These are phyloP conservation scores for Pueraria montana DNA, from an alignment of 306 rosid genomes.

Conservation along the genomic window DNA sequence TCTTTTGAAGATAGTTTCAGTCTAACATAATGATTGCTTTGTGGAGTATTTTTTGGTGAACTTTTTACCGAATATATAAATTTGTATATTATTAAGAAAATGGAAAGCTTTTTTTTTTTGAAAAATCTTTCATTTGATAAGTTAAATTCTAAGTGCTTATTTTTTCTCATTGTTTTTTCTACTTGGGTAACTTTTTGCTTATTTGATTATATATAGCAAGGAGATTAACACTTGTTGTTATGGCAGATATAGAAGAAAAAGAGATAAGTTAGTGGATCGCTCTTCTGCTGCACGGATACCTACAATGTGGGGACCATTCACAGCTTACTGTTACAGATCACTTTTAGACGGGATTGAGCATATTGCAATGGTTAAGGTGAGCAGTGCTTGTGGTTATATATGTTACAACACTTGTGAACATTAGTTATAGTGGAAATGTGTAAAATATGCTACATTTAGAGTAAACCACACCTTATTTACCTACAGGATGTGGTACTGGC, in stretches of 20 bases:
- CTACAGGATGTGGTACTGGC: background rate
- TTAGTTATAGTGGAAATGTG: constrained; percentile 20
- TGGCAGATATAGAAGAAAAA: constrained; percentile 92
- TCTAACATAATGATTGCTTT: constrained; percentile 2
- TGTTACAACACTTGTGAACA: background rate
- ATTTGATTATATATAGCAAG: constrained; percentile 24
- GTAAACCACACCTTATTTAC: background rate
- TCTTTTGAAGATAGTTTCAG: background rate
- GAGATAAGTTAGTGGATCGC: constrained; percentile 75
- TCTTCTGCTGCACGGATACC: constrained; percentile 86
- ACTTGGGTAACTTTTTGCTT: constrained; percentile 30
- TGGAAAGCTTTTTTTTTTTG: background rate
- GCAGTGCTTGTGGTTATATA: constrained; percentile 33
- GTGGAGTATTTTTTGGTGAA: background rate
- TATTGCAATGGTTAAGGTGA: constrained; percentile 98
- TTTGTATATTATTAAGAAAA: constrained; percentile 1
- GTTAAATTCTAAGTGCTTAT: background rate
- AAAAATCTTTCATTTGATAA: background rate
- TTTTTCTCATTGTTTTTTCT: background rate
- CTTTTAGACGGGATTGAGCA: constrained; percentile 92
- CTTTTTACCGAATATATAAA: constrained; percentile 1
- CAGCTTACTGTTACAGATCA: constrained; percentile 83
- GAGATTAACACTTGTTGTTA: constrained; percentile 35
- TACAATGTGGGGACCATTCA: constrained; percentile 95
- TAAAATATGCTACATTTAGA: background rate